Conservation (phyloP, 108 stramenopile genomes). For the Phaeodactylum tricornutum region DNA sequence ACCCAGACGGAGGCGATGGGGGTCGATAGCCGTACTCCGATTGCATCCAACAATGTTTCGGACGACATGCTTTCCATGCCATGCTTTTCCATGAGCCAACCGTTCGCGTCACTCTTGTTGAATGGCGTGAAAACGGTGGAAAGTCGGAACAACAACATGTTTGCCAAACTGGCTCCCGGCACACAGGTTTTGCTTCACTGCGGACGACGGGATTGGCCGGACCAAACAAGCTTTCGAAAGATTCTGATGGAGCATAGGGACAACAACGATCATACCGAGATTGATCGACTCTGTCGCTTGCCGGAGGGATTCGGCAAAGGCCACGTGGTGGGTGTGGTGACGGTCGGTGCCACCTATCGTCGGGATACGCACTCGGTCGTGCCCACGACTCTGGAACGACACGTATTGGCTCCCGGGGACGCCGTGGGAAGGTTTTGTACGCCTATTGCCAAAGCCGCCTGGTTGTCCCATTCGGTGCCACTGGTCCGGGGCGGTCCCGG, state of each 20-base stretch:
- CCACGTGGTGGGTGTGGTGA: conserved; percentile 55
- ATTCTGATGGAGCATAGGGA: too few relatives aligned
- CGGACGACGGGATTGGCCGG: conserved; percentile 67
- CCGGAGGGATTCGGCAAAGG: conserved; percentile 50
- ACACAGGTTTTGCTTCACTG: conserved; percentile 67
- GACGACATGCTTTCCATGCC: conserved; percentile 23
- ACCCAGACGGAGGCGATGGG: background rate
- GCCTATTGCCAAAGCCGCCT: conserved; percentile 1
- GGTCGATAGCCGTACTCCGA: conserved; percentile 4
- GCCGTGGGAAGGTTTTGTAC: conserved; percentile 6
- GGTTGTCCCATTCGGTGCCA: conserved; percentile 3
- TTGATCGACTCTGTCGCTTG: conserved; percentile 37
- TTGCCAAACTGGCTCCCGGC: conserved; percentile 50
- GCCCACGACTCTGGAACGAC: conserved; percentile 16
- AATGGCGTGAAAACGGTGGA: conserved; percentile 79
- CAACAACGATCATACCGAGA: conserved; percentile 30
- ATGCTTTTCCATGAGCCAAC: conserved; percentile 71
- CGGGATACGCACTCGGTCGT: conserved; percentile 38
- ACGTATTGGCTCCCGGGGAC: conserved; percentile 1
- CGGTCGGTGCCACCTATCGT: conserved; percentile 62
- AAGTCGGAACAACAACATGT: conserved; percentile 77
- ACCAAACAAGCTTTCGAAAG: conserved; percentile 54
- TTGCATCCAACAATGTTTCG: background rate
- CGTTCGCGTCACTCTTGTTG: conserved; percentile 68
- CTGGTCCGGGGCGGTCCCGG: conserved; percentile 3